Conservation (phyloP, 2,329 filamentous ascomycete genomes). For the Xylariaceae sp. region DNA sequence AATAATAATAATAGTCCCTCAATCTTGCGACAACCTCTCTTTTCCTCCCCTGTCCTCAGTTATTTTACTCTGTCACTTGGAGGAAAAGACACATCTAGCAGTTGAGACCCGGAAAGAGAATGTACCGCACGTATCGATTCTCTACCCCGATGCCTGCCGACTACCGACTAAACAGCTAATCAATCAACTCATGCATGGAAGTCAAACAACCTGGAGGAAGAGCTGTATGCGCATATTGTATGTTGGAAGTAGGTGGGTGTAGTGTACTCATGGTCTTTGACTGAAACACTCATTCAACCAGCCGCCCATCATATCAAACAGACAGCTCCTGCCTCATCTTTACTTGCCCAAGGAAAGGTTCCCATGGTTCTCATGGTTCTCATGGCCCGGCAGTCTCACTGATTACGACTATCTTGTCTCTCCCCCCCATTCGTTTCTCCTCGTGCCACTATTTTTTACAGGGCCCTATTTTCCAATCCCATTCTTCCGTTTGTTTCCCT, state of each 20-base stretch:
- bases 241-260: neutral
- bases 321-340: conserved; percentile 6
- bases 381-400: conserved; percentile 22
- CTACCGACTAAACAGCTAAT: conserved; percentile 19
- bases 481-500: conserved; percentile 11
- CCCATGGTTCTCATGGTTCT: too few relatives aligned
- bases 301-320: conserved; percentile 18
- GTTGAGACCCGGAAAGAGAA: conserved; percentile 20
- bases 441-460: conserved; percentile 17
- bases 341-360: neutral
- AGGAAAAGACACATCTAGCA: conserved; percentile 23
- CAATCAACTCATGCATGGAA: conserved; percentile 5
- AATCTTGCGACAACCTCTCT: conserved; percentile 19
- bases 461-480: conserved; percentile 9
- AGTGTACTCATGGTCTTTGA: conserved; percentile 20
- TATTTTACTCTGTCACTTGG: conserved; percentile 8
- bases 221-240: conserved; percentile 9
- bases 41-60: conserved; percentile 9
- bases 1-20: neutral
- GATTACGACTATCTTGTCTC: conserved; percentile 26
- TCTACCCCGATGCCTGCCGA: conserved; percentile 18
- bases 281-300: conserved; percentile 25
- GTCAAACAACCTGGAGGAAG: neutral
- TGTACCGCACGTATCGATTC: conserved; percentile 17
- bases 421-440: conserved; percentile 16